Percentiles rank a stretch among this genome's conserved stretches.
These are phyloP conservation scores for Buddleja alternifolia DNA, from an alignment of 257 asterid species.

Conservation along the genomic window DNA sequence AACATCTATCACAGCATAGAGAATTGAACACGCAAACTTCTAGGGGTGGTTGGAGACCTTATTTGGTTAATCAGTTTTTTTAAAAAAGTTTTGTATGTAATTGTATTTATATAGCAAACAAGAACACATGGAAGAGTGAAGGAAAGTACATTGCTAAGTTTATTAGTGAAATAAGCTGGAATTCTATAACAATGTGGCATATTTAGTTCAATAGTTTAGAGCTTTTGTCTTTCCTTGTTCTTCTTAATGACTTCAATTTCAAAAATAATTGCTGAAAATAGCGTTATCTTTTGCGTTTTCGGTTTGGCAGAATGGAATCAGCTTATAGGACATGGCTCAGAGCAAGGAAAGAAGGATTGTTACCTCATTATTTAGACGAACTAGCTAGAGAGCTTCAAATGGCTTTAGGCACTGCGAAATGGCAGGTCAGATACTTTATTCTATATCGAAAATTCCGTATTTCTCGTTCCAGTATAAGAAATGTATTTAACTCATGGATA, in stretches of 20 bases:
- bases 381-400: conserved; percentile 77
- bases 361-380: conserved; percentile 61
- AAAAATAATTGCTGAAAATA: not conserved
- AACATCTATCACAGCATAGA: too few relatives aligned
- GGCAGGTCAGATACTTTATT: conserved; percentile 69
- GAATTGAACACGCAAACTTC: too few relatives aligned
- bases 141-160: not conserved
- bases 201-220: not conserved
- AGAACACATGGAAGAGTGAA: not conserved
- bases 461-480: not conserved
- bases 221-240: not conserved
- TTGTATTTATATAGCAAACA: not conserved
- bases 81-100: conserved; percentile 12
- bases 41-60: too few relatives aligned
- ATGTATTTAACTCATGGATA: not conserved
- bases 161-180: not conserved
- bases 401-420: conserved; percentile 89
- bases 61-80: too few relatives aligned
- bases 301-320: conserved; percentile 82
- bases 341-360: conserved; percentile 63
- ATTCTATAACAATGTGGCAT: not conserved
- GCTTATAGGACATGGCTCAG: conserved; percentile 72
- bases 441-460: not conserved
- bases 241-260: not conserved
- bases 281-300: conserved; percentile 12